Evolutionary conservation across 2,329 filamentous ascomycete genomes (phyloP).

Genomic region (Waltergamsia citrina): DNA sequence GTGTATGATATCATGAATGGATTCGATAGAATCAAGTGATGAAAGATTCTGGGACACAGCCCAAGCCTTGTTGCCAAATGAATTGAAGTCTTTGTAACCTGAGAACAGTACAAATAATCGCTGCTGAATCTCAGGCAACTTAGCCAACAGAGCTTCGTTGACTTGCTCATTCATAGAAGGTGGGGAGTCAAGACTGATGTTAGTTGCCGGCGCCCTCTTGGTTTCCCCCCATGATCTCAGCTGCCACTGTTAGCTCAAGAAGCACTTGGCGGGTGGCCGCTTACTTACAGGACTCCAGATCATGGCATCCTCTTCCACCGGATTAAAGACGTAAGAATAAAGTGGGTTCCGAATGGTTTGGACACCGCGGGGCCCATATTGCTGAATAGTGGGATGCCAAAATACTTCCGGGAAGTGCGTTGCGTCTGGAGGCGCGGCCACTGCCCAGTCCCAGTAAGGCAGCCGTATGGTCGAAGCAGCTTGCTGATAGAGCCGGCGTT

Average conservation of each 20-base stretch:
- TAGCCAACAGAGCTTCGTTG: slow-evolving; percentile 31
- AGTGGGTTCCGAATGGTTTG: slow-evolving; percentile 53
- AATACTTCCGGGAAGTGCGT: slow-evolving; percentile 34
- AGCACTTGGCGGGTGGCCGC: no score
- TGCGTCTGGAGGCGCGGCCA: slow-evolving; percentile 34
- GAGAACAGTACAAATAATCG: slow-evolving; percentile 60
- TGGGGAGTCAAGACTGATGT: slow-evolving; percentile 15
- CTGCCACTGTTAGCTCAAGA: no score
- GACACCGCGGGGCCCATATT: slow-evolving; percentile 45
- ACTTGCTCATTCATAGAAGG: slow-evolving; percentile 51
- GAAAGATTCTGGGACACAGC: slow-evolving; percentile 33
- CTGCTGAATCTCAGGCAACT: slow-evolving; percentile 44
- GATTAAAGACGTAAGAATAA: slow-evolving; percentile 50
- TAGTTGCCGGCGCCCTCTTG: slow-evolving; percentile 40
- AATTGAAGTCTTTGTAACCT: slow-evolving; percentile 56
- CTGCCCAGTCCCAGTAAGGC: slow-evolving; percentile 52
- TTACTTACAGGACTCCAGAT: slow-evolving; percentile 48
- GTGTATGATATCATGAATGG: slow-evolving; percentile 55
- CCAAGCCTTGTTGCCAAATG: slow-evolving; percentile 62
- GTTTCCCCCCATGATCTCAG: slow-evolving; percentile 52
- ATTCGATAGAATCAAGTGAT: slow-evolving; percentile 55
- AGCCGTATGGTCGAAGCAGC: slow-evolving; percentile 43
- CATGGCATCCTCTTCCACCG: slow-evolving; percentile 48
- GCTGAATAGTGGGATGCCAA: slow-evolving; percentile 38
- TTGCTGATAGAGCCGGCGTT: slow-evolving; percentile 37